Evolutionary conservation across 2,329 filamentous ascomycete species (phyloP).

Genomic region (Fusarium zealandicum): DNA sequence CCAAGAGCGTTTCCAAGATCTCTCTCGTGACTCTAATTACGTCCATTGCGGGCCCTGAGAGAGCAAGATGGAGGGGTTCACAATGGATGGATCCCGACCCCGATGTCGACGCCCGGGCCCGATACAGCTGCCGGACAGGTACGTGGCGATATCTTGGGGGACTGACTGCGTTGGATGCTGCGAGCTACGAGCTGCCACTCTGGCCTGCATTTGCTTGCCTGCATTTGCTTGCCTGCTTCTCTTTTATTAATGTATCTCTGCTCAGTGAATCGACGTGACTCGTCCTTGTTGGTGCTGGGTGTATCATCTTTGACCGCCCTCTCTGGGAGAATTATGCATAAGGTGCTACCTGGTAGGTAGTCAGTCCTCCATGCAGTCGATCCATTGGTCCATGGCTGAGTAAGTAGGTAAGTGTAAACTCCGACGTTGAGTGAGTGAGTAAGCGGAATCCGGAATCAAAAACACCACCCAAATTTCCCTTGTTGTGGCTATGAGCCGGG

Average conservation of each 20-base stretch:
- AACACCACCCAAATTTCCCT: constrained; percentile 10
- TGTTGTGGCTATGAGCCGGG: constrained; percentile 10
- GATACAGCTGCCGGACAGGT: constrained; percentile 21
- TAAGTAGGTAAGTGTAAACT: not conserved
- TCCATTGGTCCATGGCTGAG: too few species aligned
- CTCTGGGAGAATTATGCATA: not conserved
- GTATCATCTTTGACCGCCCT: constrained; percentile 1
- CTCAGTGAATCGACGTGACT: too few species aligned
- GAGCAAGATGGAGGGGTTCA: not conserved
- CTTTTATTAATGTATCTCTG: too few species aligned
- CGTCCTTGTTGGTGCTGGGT: not conserved
- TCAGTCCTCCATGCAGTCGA: not conserved
- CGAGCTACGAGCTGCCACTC: constrained; percentile 11
- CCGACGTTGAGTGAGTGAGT: too few species aligned
- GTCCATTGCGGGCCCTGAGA: not conserved
- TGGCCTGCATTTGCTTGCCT: constrained; percentile 3
- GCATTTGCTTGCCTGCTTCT: too few species aligned
- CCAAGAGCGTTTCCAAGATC: constrained; percentile 9
- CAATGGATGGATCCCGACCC: constrained; percentile 24
- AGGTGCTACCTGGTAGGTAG: too few species aligned
- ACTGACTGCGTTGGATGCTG: too few species aligned
- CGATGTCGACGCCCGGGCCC: constrained; percentile 21
- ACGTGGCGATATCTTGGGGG: too few species aligned
- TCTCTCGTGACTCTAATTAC: not conserved
- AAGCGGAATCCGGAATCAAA: constrained; percentile 22